Conservation (phyloP, 345 rosid species). For the Cardamine resedifolia region DNA sequence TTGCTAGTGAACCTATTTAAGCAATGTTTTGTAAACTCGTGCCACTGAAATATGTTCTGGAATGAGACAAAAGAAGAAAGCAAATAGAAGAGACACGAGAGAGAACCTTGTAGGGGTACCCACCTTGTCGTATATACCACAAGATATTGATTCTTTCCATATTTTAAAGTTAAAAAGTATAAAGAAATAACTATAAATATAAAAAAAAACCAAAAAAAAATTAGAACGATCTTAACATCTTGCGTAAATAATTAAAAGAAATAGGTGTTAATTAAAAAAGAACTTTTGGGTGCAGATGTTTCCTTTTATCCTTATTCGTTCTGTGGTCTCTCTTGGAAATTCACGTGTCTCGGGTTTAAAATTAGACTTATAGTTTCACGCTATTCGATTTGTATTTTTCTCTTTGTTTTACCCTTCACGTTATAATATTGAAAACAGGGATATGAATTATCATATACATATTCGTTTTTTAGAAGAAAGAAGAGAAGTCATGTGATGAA, state of each 20-base stretch:
- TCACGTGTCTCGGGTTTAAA: conserved; percentile 37
- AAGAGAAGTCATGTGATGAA: conserved; percentile 31
- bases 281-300: conserved; percentile 40
- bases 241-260: conserved; percentile 13
- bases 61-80: conserved; percentile 40
- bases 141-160: conserved; percentile 33
- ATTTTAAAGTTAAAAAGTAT: conserved; percentile 9
- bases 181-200: neutral
- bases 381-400: conserved; percentile 38
- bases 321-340: conserved; percentile 37
- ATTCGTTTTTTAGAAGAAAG: conserved; percentile 19
- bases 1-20: conserved; percentile 15
- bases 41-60: conserved; percentile 26
- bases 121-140: conserved; percentile 38
- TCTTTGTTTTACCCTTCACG: conserved; percentile 40
- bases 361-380: conserved; percentile 40
- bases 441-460: conserved; percentile 11
- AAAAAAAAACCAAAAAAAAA: neutral
- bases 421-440: conserved; percentile 32
- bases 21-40: conserved; percentile 23
- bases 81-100: conserved; percentile 41
- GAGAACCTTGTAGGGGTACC: conserved; percentile 40
- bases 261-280: conserved; percentile 30
- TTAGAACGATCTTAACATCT: conserved; percentile 20
- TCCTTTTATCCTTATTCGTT: conserved; percentile 40